A percentile compares a stretch with the other conserved stretches of the same genome.
phyloP scores from a whole-genome alignment of 1,139 yeast genomes.

The Debaryomyces psychrophilus region DNA sequence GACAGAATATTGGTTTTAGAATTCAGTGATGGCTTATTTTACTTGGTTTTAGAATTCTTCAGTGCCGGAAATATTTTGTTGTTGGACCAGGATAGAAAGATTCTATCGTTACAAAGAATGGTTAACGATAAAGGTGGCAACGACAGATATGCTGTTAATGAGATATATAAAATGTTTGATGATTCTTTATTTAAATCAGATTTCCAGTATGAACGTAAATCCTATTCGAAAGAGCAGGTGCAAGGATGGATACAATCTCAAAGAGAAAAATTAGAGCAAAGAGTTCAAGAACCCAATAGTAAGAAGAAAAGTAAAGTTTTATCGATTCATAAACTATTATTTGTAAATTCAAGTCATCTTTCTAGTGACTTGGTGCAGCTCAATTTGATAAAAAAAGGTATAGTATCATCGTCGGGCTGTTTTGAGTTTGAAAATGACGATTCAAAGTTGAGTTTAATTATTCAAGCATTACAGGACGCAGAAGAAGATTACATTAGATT shows the following conservation, averaged over 20 bases:
- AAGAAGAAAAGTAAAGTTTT: conserved; percentile 49
- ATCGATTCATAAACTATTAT: conserved; percentile 71
- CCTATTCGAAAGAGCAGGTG: conserved; percentile 41
- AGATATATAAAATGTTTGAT: conserved; percentile 64
- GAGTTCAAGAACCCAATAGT: conserved; percentile 13
- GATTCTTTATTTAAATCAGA: conserved; percentile 44
- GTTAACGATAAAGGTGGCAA: conserved; percentile 72
- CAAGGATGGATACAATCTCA: conserved; percentile 53
- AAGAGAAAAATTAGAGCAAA: conserved; percentile 26
- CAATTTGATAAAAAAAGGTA: conserved; percentile 46
- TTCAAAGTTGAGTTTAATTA: conserved; percentile 21
- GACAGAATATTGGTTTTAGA: conserved; percentile 82
- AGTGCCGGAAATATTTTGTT: conserved; percentile 91
- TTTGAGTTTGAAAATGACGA: conserved; percentile 34
- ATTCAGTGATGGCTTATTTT: conserved; percentile 78
- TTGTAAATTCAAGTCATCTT: conserved; percentile 69
- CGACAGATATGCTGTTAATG: conserved; percentile 71
- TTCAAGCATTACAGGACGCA: conserved; percentile 52
- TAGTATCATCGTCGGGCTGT: conserved; percentile 49
- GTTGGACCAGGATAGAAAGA: conserved; percentile 67
- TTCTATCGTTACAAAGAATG: conserved; percentile 73
- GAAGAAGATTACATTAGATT: conserved; percentile 40
- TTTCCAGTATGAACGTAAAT: conserved; percentile 16
- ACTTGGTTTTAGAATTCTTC: conserved; percentile 85
- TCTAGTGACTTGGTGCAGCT: conserved; percentile 79